phyloP scores from a whole-genome alignment of 176 grass and related monocot species.

The Zea mays region DNA sequence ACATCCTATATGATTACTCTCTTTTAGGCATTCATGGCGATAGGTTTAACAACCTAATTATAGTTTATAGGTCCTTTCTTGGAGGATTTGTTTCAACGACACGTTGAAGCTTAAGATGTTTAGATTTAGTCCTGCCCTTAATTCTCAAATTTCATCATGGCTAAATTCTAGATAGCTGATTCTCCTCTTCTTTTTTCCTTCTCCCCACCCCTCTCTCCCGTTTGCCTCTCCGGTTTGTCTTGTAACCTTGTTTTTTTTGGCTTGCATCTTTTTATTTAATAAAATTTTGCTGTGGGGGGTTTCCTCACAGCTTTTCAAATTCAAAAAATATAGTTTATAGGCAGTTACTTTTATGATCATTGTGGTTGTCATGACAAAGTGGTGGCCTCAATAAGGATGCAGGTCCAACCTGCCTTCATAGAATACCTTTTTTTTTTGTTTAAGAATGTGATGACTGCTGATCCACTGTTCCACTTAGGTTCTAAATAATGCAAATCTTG shows the following conservation, averaged over 20 bases:
- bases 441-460: not conserved
- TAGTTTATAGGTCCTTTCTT: not conserved
- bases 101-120: no score
- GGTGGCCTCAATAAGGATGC: not conserved
- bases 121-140: no score
- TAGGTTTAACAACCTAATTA: slow-evolving; percentile 14
- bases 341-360: not conserved
- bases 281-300: no score
- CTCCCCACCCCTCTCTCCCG: no score
- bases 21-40: slow-evolving; percentile 33
- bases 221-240: no score
- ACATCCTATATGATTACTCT: not conserved
- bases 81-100: no score
- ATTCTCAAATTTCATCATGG: no score
- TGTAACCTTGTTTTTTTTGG: no score
- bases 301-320: no score
- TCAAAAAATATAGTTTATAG: slow-evolving; percentile 5
- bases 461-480: slow-evolving; percentile 13
- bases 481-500: not conserved
- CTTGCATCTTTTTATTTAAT: no score
- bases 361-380: slow-evolving; percentile 5
- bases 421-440: not conserved
- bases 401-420: not conserved
- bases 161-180: no score
- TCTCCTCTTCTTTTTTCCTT: no score